Base-by-base conservation (phyloP, 805 yeast species). In the Vanderwaltozyma yarrowii region DNA sequence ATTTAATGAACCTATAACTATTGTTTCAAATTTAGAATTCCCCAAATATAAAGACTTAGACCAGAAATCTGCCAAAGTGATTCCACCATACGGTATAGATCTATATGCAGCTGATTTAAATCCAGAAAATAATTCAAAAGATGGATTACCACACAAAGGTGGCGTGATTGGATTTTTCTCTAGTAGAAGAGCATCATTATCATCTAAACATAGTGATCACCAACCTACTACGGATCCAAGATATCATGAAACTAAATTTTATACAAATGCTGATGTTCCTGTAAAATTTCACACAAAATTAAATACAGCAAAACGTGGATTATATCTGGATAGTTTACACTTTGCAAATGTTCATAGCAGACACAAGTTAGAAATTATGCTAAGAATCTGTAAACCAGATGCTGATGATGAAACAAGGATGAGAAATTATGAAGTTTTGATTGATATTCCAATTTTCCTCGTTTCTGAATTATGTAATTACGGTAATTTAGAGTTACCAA, bases 371-470 rank as follows among this genome's bases (percentile, higher is more conserved):
- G 92, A 82, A 53, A 69, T 82, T 4, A 75, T 81, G 47, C 70
- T 82, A 40, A 64, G 92, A 40, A 74, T 82, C 20, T 74, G 83
- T 11, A 76, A 71, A 47, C 76, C 76, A 1, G 81, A 78, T 41
- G 67, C 71, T 0, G 53, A 59, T 4, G 61, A 59, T 27, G 60
- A 64, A 2, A 45, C 48, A 4, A 73, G 71, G 44, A 59, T 75
- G 62, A 86, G 80, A 49, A 88, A 82, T 54, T 82, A 78, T 50
- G 94, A 82, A 48, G 88, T 82, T 16, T 74, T 82, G 32, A 80
- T 82, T 29, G 92, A 82, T 52, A 80, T 89, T 0, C 92, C 92
- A 0, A 66, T 82, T 27, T 67, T 71, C 23, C 54, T 75, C 15
- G 61, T 73, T n/a, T 70, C 76, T 11, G 62, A 62, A 25, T 45